Evolutionary conservation across 371 early-diverging fungal genomes (phyloP).

Genomic region (Entomophthora muscae): DNA sequence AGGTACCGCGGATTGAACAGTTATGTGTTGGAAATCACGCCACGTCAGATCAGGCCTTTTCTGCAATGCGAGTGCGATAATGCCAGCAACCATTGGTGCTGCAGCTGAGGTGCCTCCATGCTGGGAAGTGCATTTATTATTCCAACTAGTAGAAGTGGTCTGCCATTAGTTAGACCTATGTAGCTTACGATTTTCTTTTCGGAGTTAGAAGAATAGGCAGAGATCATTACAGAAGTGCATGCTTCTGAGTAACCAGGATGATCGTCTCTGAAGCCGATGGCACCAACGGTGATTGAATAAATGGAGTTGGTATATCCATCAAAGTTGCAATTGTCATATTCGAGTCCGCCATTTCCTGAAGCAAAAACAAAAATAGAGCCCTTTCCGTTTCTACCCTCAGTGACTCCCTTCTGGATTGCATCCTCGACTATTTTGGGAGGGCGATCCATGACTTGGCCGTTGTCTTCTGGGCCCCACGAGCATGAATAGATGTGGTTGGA

Average conservation of each 20-base stretch:
- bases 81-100: too few relatives aligned
- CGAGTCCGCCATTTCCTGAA: conserved; percentile 76
- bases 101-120: conserved; percentile 97
- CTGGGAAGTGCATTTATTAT: conserved; percentile 38
- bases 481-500: conserved; percentile 87
- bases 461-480: conserved; percentile 89
- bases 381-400: conserved; percentile 64
- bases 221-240: conserved; percentile 77
- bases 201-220: conserved; percentile 62
- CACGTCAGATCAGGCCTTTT: conserved; percentile 59
- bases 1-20: too few relatives aligned
- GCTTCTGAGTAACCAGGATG: conserved; percentile 79
- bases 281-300: conserved; percentile 85
- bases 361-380: conserved; percentile 90
- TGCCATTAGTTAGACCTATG: too few relatives aligned
- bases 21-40: too few relatives aligned
- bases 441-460: conserved; percentile 74
- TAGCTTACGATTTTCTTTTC: too few relatives aligned
- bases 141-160: conserved; percentile 72
- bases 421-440: conserved; percentile 58
- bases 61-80: conserved; percentile 78
- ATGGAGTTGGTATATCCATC: conserved; percentile 94
- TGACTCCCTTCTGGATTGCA: conserved; percentile 68
- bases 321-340: conserved; percentile 82
- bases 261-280: conserved; percentile 48